Evolutionary conservation across 768 basidiomycete species (phyloP).

Genomic region (Boletus vermiculosoides): DNA sequence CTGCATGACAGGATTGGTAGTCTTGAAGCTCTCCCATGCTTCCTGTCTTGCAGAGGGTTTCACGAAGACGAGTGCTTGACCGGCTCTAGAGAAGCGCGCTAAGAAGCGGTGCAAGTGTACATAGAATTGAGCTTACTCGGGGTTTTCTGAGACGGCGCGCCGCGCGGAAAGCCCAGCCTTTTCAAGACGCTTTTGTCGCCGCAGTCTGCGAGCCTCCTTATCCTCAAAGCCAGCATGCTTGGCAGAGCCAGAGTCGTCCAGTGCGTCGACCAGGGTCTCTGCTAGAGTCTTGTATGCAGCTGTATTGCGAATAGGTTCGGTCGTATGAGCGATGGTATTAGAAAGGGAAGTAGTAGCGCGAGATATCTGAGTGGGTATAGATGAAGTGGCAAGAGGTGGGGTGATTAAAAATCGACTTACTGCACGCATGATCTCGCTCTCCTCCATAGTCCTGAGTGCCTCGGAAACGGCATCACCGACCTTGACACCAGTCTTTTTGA

Average conservation of each 20-base stretch:
- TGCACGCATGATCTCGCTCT: conserved; percentile 87
- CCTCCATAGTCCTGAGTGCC: conserved; percentile 90
- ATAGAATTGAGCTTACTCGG: conserved; percentile 60
- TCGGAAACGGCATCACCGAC: conserved; percentile 93
- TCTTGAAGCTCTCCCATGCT: conserved; percentile 77
- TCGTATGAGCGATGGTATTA: conserved; percentile 80
- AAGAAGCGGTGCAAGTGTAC: not conserved
- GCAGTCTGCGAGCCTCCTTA: conserved; percentile 80
- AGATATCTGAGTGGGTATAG: conserved; percentile 56
- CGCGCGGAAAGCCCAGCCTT: conserved; percentile 71
- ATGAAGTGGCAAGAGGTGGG: not conserved
- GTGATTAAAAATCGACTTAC: conserved; percentile 44
- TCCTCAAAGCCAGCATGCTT: conserved; percentile 97
- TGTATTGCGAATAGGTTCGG: conserved; percentile 96
- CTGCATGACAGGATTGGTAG: conserved; percentile 74
- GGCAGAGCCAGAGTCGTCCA: conserved; percentile 91
- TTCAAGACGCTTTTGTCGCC: conserved; percentile 75
- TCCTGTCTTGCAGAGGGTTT: conserved; percentile 78
- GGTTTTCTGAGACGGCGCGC: conserved; percentile 63
- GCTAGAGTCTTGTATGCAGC: conserved; percentile 90
- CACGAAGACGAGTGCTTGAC: conserved; percentile 79
- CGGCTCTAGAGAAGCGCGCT: conserved; percentile 59
- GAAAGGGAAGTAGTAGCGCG: conserved; percentile 85
- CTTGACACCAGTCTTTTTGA: conserved; percentile 85
- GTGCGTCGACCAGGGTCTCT: conserved; percentile 85